A percentile compares a stretch with the other conserved stretches of the same genome.
Evolutionary conservation across 2,329 filamentous ascomycete species (phyloP).

Genomic region (Colletotrichum lindemuthianum): DNA sequence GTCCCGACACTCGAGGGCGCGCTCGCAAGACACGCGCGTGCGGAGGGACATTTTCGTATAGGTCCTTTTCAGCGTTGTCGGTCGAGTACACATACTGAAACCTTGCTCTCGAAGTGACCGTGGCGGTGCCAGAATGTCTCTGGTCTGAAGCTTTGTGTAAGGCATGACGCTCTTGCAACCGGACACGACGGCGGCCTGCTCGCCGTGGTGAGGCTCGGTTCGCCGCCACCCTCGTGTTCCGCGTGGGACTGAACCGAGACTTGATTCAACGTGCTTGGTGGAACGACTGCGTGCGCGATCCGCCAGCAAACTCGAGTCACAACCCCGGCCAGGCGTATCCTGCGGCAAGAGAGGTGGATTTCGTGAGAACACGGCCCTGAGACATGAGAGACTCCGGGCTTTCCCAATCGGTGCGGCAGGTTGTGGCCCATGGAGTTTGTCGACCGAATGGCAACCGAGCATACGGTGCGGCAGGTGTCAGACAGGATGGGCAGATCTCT

Average conservation of each 20-base stretch:
- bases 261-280: background rate
- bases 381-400: conserved; percentile 9
- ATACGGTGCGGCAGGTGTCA: conserved; percentile 16
- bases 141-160: background rate
- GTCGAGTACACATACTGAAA: background rate
- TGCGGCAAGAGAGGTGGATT: background rate
- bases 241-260: conserved; percentile 9
- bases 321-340: background rate
- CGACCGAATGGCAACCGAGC: background rate
- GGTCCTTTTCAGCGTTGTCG: background rate
- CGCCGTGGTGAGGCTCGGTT: background rate
- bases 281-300: background rate
- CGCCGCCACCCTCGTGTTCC: background rate
- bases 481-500: conserved; percentile 3
- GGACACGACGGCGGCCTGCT: background rate
- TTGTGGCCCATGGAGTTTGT: background rate
- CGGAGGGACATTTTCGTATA: conserved; percentile 7
- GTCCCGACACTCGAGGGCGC: background rate
- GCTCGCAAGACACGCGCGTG: background rate
- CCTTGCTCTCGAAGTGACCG: background rate
- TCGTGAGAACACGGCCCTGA: conserved; percentile 2
- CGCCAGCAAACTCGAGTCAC: background rate
- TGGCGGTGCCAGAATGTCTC: conserved; percentile 29
- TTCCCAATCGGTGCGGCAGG: conserved; percentile 13
- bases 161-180: background rate